Percentiles rank a stretch among this genome's conserved stretches.
phyloP scores from a whole-genome alignment of 345 rosid genomes.

The Ricinus communis region DNA sequence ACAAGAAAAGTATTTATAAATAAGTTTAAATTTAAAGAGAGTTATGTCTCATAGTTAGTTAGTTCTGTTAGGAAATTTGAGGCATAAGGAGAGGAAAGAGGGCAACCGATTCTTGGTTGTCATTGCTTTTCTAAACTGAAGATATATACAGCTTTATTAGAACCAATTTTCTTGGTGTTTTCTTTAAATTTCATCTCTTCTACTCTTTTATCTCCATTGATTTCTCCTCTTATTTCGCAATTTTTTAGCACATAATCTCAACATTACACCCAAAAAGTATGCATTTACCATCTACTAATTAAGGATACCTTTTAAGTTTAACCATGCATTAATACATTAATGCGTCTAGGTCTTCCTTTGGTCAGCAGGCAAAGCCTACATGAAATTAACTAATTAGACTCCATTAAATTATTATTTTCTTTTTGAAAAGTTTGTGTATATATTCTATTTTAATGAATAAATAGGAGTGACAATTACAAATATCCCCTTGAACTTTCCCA shows the following conservation, averaged over 20 bases:
- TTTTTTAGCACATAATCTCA: not conserved
- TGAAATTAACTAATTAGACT: too few relatives aligned
- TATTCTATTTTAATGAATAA: too few relatives aligned
- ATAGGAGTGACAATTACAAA: too few relatives aligned
- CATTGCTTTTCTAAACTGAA: not conserved
- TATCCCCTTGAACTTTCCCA: too few relatives aligned
- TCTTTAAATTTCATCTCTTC: not conserved
- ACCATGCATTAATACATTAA: too few relatives aligned
- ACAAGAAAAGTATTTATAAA: not conserved
- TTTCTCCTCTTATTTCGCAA: not conserved
- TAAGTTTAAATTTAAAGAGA: not conserved
- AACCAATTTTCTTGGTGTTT: not conserved
- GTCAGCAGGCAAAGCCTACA: too few relatives aligned
- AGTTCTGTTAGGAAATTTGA: constrained; percentile 18
- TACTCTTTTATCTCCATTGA: not conserved
- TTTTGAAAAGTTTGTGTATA: too few relatives aligned
- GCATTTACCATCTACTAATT: not conserved
- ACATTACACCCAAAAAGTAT: too few relatives aligned
- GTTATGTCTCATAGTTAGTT: not conserved
- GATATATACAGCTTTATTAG: not conserved
- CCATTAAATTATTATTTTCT: too few relatives aligned
- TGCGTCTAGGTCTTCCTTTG: too few relatives aligned
- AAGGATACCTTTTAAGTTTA: not conserved
- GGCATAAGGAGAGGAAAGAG: constrained; percentile 10
- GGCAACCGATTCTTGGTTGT: constrained; percentile 7